A percentile compares a stretch with the other conserved stretches of the same genome.
Conservation (phyloP, 2,329 filamentous ascomycete genomes). For the Verticillium isaacii region DNA sequence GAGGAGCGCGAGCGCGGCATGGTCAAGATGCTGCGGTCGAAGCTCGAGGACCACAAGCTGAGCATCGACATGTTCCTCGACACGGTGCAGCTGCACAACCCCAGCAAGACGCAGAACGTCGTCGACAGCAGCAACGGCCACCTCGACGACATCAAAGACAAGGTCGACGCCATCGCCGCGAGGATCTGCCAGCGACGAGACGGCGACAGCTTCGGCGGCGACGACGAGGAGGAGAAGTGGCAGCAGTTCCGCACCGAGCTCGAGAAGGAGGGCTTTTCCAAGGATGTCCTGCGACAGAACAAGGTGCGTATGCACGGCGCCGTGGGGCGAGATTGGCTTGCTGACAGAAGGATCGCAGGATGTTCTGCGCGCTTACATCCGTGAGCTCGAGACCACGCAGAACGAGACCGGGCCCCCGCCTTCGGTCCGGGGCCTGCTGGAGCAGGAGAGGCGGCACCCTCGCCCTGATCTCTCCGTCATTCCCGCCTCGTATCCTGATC, state of each 20-base stretch:
- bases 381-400: slow-evolving; percentile 47
- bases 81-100: slow-evolving; percentile 48
- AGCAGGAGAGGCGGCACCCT: slow-evolving; percentile 25
- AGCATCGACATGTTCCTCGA: slow-evolving; percentile 53
- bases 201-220: slow-evolving; percentile 24
- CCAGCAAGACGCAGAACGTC: slow-evolving; percentile 29
- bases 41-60: slow-evolving; percentile 46
- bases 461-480: slow-evolving; percentile 6
- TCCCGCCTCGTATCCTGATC: slow-evolving; percentile 4
- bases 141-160: slow-evolving; percentile 53
- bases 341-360: slow-evolving; percentile 36
- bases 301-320: slow-evolving; percentile 38
- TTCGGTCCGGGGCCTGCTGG: slow-evolving; percentile 49
- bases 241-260: slow-evolving; percentile 54
- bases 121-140: slow-evolving; percentile 26
- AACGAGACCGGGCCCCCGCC: slow-evolving; percentile 38
- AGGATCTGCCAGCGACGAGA: slow-evolving; percentile 41
- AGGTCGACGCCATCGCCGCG: slow-evolving; percentile 53
- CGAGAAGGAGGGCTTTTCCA: slow-evolving; percentile 53
- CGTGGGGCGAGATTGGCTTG: background rate
- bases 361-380: slow-evolving; percentile 55
- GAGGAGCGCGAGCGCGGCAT: slow-evolving; percentile 31
- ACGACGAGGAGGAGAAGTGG: slow-evolving; percentile 47
- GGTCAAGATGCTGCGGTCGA: slow-evolving; percentile 37
- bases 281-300: slow-evolving; percentile 48